Conservation (phyloP, 139 green algal genomes). For the Micromonas commoda region DNA sequence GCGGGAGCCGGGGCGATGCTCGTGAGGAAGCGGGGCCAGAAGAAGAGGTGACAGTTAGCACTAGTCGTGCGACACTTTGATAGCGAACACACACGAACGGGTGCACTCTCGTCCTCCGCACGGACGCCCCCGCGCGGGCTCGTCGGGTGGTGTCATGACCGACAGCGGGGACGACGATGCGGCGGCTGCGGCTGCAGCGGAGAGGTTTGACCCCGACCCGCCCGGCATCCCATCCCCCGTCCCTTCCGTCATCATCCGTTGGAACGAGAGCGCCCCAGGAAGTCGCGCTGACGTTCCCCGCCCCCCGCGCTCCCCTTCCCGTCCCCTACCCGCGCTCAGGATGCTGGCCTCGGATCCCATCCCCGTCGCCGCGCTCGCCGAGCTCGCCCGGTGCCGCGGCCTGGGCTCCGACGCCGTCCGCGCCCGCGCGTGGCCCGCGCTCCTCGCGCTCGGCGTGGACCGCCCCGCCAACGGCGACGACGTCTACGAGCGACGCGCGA, state of each 20-base stretch:
- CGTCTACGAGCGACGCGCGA: not conserved
- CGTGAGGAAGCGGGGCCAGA: not conserved
- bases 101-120: no score
- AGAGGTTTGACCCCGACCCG: no score
- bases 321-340: not conserved
- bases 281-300: no score
- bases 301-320: not conserved
- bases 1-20: not conserved
- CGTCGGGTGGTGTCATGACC: no score
- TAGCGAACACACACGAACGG: no score
- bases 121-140: no score
- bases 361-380: not conserved
- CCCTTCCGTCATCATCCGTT: no score
- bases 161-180: no score
- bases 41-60: conserved; percentile 5
- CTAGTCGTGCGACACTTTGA: no score
- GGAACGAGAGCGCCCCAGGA: no score
- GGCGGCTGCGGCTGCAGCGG: no score
- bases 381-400: not conserved
- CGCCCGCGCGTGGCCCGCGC: conserved; percentile 10
- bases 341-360: not conserved
- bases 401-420: not conserved
- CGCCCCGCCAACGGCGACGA: not conserved
- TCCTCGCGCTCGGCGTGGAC: conserved; percentile 4
- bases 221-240: no score